Evolutionary conservation across 345 rosid genomes (phyloP).

Genomic region (Sonneratia alba): DNA sequence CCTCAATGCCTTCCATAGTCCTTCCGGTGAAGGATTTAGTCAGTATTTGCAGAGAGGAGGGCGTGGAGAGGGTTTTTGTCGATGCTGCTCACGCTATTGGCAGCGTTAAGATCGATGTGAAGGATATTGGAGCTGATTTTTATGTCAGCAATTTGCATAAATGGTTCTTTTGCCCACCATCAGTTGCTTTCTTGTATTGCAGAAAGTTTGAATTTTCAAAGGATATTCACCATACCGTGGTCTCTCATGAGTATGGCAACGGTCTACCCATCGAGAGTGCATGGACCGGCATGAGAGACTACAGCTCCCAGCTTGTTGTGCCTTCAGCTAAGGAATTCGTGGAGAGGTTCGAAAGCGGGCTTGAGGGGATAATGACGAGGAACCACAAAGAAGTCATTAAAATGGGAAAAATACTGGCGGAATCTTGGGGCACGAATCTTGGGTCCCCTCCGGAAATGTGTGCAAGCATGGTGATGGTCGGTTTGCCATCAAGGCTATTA

Average conservation of each 20-base stretch:
- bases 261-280: constrained; percentile 80
- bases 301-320: constrained; percentile 76
- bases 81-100: constrained; percentile 96
- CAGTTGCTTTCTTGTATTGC: constrained; percentile 78
- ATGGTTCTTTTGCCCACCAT: constrained; percentile 94
- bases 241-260: constrained; percentile 77
- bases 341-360: constrained; percentile 78
- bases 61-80: constrained; percentile 81
- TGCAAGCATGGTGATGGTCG: constrained; percentile 81
- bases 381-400: constrained; percentile 65
- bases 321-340: constrained; percentile 71
- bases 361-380: constrained; percentile 66
- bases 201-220: constrained; percentile 20
- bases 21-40: constrained; percentile 74
- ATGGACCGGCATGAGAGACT: constrained; percentile 93
- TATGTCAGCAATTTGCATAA: constrained; percentile 79
- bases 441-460: constrained; percentile 86
- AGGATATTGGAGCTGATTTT: constrained; percentile 89
- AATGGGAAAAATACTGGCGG: constrained; percentile 75
- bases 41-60: constrained; percentile 70
- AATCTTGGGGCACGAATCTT: constrained; percentile 80
- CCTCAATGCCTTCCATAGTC: constrained; percentile 84
- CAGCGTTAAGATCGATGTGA: constrained; percentile 70
- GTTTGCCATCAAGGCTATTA: constrained; percentile 60
- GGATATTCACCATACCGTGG: constrained; percentile 87